phyloP scores from a whole-genome alignment of 2,329 filamentous ascomycete genomes.

The Calonectria pseudoturangicola region DNA sequence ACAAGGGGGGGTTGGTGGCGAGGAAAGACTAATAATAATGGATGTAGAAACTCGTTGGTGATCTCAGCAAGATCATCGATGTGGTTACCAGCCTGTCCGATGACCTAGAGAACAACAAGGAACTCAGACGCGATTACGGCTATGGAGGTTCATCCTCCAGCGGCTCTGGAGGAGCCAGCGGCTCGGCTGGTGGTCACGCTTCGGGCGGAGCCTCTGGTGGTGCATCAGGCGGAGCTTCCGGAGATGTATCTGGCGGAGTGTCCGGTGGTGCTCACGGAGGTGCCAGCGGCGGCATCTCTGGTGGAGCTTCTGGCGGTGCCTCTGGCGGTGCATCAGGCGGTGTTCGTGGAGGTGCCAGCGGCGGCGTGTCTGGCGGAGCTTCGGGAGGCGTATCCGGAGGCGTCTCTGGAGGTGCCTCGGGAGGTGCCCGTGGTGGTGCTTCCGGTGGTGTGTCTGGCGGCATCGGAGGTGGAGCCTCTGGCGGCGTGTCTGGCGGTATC shows the following conservation, averaged over 20 bases:
- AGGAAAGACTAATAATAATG: not conserved
- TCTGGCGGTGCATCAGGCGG: not conserved
- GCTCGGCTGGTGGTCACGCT: not conserved
- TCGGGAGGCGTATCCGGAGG: too few species aligned
- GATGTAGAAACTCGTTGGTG: conserved; percentile 16
- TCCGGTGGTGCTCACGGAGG: not conserved
- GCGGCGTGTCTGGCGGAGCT: not conserved
- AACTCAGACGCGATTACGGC: conserved; percentile 17
- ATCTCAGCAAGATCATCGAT: conserved; percentile 19
- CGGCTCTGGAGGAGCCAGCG: not conserved
- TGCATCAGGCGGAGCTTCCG: too few species aligned
- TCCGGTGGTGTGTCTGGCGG: not conserved
- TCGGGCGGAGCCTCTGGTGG: not conserved
- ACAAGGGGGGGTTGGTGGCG: not conserved
- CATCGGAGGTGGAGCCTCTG: not conserved
- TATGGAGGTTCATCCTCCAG: not conserved
- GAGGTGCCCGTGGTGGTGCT: not conserved
- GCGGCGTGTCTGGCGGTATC: not conserved
- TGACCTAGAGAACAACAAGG: not conserved
- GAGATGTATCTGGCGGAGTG: too few species aligned
- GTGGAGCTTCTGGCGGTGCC: not conserved
- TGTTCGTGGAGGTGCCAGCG: not conserved
- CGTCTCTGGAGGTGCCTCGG: not conserved
- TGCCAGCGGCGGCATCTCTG: not conserved
- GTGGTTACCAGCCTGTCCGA: conserved; percentile 10